These are phyloP conservation scores for Phytophthora megakarya DNA, from an alignment of 352 stramenopile genomes.

Conservation along the genomic window DNA sequence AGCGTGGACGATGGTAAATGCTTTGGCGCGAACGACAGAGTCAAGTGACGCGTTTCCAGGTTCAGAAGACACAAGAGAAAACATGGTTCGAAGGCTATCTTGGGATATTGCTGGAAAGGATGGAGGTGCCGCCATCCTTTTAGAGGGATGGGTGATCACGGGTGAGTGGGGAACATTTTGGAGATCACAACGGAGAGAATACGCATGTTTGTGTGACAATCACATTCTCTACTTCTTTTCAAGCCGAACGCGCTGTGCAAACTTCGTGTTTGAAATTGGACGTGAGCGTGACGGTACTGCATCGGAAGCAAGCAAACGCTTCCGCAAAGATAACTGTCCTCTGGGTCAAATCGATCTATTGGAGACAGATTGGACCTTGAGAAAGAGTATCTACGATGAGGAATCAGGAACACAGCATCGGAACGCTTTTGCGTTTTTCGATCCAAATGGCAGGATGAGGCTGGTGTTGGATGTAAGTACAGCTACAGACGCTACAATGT, in stretches of 20 bases:
- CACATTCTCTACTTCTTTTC: constrained; percentile 62
- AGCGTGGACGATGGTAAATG: constrained; percentile 20
- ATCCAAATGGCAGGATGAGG: constrained; percentile 44
- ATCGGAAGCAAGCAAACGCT: constrained; percentile 41
- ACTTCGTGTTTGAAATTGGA: constrained; percentile 64
- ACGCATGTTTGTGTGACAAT: constrained; percentile 69
- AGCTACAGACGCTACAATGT: constrained; percentile 41
- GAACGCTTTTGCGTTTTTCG: constrained; percentile 74
- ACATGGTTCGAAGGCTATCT: constrained; percentile 27
- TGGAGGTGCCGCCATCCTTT: constrained; percentile 27
- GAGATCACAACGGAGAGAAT: constrained; percentile 62
- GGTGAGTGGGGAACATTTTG: constrained; percentile 70
- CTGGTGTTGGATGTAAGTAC: constrained; percentile 62
- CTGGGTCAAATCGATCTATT: constrained; percentile 51
- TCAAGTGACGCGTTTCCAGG: not conserved
- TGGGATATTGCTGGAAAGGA: constrained; percentile 34
- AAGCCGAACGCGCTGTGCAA: constrained; percentile 44
- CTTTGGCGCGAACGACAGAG: constrained; percentile 1
- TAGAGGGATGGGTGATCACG: constrained; percentile 58
- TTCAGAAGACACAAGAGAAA: constrained; percentile 16
- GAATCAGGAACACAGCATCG: constrained; percentile 25
- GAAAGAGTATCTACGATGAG: constrained; percentile 44
- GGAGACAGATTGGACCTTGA: constrained; percentile 51
- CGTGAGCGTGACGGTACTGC: constrained; percentile 27
- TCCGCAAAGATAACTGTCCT: constrained; percentile 52